Evolutionary conservation across 371 early-diverging fungal species (phyloP).

Genomic region (Coemansia sp.): DNA sequence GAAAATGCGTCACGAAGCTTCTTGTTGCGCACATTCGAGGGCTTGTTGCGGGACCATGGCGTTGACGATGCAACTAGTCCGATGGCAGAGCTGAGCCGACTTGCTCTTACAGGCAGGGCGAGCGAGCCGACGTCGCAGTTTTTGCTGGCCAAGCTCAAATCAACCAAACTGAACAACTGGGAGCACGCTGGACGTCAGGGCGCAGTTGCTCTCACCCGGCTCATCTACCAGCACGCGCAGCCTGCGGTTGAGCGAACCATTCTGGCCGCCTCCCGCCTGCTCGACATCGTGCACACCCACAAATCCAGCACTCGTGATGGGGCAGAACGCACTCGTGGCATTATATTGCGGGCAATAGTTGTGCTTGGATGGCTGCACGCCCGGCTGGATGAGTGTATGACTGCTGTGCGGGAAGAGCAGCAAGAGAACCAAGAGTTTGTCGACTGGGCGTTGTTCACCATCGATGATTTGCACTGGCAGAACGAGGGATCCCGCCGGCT

Average conservation of each 20-base stretch:
- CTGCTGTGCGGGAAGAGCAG: slow-evolving; percentile 28
- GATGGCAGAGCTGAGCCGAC: slow-evolving; percentile 29
- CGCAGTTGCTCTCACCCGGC: slow-evolving; percentile 20
- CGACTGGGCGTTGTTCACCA: slow-evolving; percentile 38
- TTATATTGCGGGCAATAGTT: slow-evolving; percentile 21
- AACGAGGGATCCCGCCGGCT: slow-evolving; percentile 32
- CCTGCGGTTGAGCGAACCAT: slow-evolving; percentile 37
- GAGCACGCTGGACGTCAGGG: slow-evolving; percentile 39
- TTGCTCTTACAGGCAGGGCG: slow-evolving; percentile 36
- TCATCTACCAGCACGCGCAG: slow-evolving; percentile 31
- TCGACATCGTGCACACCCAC: slow-evolving; percentile 3
- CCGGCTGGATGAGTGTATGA: slow-evolving; percentile 27
- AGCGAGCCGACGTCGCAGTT: slow-evolving; percentile 46
- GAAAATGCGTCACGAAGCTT: slow-evolving; percentile 21
- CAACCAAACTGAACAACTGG: slow-evolving; percentile 28
- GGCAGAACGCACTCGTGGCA: background rate
- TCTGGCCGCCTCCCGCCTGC: slow-evolving; percentile 16
- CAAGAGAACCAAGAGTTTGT: slow-evolving; percentile 41
- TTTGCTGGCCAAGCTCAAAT: slow-evolving; percentile 35
- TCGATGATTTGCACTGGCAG: slow-evolving; percentile 44
- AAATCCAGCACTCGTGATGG: background rate
- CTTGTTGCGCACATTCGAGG: slow-evolving; percentile 17
- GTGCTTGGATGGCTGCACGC: slow-evolving; percentile 33
- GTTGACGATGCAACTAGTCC: slow-evolving; percentile 43
- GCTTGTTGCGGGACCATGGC: slow-evolving; percentile 40